phyloP scores from a whole-genome alignment of 2,329 filamentous ascomycete genomes.

The Exophiala sp. region DNA sequence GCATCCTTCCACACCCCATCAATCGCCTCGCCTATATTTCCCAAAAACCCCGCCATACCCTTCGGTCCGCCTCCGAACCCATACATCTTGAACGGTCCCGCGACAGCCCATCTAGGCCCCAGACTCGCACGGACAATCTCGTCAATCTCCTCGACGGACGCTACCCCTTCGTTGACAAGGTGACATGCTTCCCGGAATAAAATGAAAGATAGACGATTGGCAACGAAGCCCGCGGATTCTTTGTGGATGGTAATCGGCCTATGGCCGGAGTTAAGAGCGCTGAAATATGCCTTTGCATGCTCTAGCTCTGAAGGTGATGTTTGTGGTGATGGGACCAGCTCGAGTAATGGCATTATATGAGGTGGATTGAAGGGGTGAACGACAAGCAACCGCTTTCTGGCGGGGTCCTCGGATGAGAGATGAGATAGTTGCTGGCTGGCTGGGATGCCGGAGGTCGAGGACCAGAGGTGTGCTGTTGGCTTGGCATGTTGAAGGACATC shows the following conservation, averaged over 20 bases:
- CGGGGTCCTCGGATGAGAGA: constrained; percentile 39
- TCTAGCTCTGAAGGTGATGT: constrained; percentile 40
- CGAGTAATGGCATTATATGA: constrained; percentile 59
- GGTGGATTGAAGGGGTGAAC: constrained; percentile 62
- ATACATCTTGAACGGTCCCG: constrained; percentile 58
- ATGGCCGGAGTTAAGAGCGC: constrained; percentile 94
- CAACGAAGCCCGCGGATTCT: constrained; percentile 73
- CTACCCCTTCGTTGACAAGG: constrained; percentile 53
- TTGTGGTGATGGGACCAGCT: constrained; percentile 52
- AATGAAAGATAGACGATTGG: constrained; percentile 57
- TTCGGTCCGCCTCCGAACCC: constrained; percentile 56
- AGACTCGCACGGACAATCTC: constrained; percentile 50
- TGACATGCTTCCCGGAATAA: constrained; percentile 54
- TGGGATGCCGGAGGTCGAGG: constrained; percentile 56
- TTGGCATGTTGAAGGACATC: constrained; percentile 48
- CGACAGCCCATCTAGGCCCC: constrained; percentile 54
- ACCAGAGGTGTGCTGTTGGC: constrained; percentile 52
- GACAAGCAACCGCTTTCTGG: constrained; percentile 44
- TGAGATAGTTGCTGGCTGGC: constrained; percentile 47
- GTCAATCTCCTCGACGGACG: constrained; percentile 53
- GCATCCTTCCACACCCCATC: constrained; percentile 53
- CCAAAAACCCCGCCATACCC: constrained; percentile 52
- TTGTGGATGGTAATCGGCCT: constrained; percentile 95
- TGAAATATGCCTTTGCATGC: constrained; percentile 62
- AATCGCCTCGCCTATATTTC: constrained; percentile 56